phyloP scores from a whole-genome alignment of 2,329 filamentous ascomycete species.

The Drechslerella coelobrocha region DNA sequence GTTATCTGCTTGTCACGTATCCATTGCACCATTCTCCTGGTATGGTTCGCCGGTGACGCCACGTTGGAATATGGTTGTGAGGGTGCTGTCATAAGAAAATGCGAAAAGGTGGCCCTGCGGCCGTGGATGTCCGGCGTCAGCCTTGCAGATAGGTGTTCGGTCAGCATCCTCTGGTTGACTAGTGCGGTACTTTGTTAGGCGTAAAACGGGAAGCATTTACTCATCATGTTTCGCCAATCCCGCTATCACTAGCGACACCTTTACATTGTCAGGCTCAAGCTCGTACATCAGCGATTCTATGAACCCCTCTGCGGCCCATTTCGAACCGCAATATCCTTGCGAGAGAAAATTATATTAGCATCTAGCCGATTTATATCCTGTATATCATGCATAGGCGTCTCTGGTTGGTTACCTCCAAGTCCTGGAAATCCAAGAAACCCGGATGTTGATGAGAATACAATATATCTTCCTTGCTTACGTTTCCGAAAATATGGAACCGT shows the following conservation, averaged over 20 bases:
- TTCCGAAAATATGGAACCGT: conserved; percentile 86
- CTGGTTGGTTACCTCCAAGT: conserved; percentile 66
- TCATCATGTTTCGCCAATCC: conserved; percentile 88
- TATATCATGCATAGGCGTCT: not conserved
- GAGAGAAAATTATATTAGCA: not conserved
- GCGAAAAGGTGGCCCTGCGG: conserved; percentile 81
- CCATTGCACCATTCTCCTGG: conserved; percentile 91
- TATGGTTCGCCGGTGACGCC: conserved; percentile 84
- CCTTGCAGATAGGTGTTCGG: conserved; percentile 4
- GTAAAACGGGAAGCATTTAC: conserved; percentile 23
- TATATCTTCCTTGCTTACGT: conserved; percentile 77
- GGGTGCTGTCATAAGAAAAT: conserved; percentile 87
- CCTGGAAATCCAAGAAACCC: conserved; percentile 94
- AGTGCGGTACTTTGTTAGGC: conserved; percentile 13
- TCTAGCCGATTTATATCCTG: not conserved
- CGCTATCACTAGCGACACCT: conserved; percentile 89
- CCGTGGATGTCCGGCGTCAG: conserved; percentile 52
- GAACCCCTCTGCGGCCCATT: conserved; percentile 93
- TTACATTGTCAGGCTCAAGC: conserved; percentile 88
- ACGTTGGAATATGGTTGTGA: conserved; percentile 80
- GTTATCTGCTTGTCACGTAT: conserved; percentile 89
- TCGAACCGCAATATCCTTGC: conserved; percentile 84
- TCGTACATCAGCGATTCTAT: conserved; percentile 98
- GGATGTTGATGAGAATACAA: conserved; percentile 92
- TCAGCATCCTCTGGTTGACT: too few relatives aligned